Conservation (phyloP, 2,329 filamentous ascomycete species). For the Colletotrichum karsti region DNA sequence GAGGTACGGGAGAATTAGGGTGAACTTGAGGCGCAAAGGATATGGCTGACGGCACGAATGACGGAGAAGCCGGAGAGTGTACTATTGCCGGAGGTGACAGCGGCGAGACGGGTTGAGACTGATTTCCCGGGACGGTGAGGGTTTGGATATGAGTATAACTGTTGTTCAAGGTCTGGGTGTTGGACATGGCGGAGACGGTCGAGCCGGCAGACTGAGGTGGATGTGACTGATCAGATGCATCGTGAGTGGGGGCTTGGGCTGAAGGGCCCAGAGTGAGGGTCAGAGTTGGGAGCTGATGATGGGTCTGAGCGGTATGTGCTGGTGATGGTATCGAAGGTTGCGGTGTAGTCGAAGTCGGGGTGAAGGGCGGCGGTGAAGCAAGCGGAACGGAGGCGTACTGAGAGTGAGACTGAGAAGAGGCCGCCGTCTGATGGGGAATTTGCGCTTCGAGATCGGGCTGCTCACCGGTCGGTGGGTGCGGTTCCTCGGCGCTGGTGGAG, state of each 20-base stretch:
- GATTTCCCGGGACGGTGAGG: constrained; percentile 6
- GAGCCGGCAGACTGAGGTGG: constrained; percentile 12
- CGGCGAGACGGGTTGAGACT: constrained; percentile 14
- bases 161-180: constrained; percentile 11
- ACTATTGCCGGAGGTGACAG: constrained; percentile 2
- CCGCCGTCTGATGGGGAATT: constrained; percentile 4
- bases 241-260: constrained; percentile 20
- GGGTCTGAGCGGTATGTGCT: constrained; percentile 2
- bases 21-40: constrained; percentile 27
- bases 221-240: constrained; percentile 5
- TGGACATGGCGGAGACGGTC: constrained; percentile 1
- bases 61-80: constrained; percentile 15
- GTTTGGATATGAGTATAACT: constrained; percentile 12
- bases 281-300: constrained; percentile 11
- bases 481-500: constrained; percentile 22
- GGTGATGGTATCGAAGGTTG: neutral
- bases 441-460: constrained; percentile 26
- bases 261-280: constrained; percentile 17
- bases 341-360: constrained; percentile 1
- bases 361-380: constrained; percentile 14
- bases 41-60: constrained; percentile 22
- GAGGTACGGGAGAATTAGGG: constrained; percentile 21
- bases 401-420: constrained; percentile 3
- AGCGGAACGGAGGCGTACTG: constrained; percentile 18
- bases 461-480: constrained; percentile 1